These are phyloP conservation scores for Apophysomyces ossiformis DNA, from an alignment of 371 early-diverging fungal species.

Conservation along the genomic window DNA sequence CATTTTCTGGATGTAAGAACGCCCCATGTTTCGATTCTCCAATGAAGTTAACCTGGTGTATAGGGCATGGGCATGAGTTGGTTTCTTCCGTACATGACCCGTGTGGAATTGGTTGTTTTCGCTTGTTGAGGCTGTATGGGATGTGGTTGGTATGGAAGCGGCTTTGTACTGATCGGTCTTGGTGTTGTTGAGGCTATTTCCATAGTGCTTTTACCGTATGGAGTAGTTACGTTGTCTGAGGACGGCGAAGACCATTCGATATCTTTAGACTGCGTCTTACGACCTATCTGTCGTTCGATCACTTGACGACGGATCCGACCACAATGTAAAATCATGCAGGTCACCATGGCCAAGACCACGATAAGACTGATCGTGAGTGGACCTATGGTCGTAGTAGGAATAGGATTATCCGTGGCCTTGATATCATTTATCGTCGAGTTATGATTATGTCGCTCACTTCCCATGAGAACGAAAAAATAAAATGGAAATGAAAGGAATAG, in stretches of 20 bases:
- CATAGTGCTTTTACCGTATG: background rate
- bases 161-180: background rate
- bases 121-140: conserved; percentile 4
- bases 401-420: conserved; percentile 4
- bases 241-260: background rate
- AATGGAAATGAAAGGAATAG: no score
- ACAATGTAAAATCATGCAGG: conserved; percentile 43
- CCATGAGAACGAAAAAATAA: no score
- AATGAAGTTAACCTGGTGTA: background rate
- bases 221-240: no score
- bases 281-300: conserved; percentile 16
- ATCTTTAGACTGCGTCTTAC: background rate
- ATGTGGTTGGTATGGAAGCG: background rate
- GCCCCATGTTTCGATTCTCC: no score
- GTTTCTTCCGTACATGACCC: background rate
- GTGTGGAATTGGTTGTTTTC: background rate
- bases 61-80: background rate
- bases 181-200: background rate
- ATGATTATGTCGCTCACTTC: background rate
- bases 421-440: background rate
- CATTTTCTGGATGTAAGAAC: no score
- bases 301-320: conserved; percentile 31
- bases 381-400: conserved; percentile 38
- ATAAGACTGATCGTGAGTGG: conserved; percentile 32
- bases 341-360: conserved; percentile 32